Evolutionary conservation across 2,329 filamentous ascomycete species (phyloP).

Genomic region (Arthroderma uncinatum): DNA sequence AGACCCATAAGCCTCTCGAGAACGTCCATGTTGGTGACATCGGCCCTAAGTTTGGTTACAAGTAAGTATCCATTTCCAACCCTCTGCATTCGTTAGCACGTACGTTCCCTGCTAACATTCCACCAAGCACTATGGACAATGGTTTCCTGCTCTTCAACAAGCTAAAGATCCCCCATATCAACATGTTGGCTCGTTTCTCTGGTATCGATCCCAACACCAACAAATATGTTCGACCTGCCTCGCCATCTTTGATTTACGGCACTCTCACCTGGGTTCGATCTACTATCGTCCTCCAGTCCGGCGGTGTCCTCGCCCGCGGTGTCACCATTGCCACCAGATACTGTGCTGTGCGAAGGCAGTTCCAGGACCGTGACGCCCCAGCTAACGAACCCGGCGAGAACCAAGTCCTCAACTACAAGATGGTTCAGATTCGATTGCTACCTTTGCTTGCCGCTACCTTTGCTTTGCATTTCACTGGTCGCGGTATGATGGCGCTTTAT

Average conservation of each 20-base stretch:
- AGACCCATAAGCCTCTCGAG: conserved; percentile 57
- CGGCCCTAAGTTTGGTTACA: conserved; percentile 68
- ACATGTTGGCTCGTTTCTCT: conserved; percentile 63
- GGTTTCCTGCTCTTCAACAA: conserved; percentile 69
- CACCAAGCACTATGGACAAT: conserved; percentile 58
- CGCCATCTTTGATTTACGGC: conserved; percentile 59
- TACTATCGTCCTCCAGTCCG: conserved; percentile 62
- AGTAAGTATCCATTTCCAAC: conserved; percentile 31
- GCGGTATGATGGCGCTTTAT: conserved; percentile 64
- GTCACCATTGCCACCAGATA: conserved; percentile 70
- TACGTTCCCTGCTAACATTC: conserved; percentile 7
- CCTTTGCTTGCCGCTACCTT: conserved; percentile 63
- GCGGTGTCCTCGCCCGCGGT: conserved; percentile 59
- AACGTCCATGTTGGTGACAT: conserved; percentile 68
- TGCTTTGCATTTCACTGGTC: conserved; percentile 68
- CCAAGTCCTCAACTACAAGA: conserved; percentile 68
- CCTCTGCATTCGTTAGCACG: neutral
- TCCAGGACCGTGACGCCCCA: conserved; percentile 60
- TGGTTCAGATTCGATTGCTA: conserved; percentile 63
- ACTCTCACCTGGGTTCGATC: conserved; percentile 66
- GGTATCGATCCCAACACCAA: conserved; percentile 55
- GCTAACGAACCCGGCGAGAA: conserved; percentile 52
- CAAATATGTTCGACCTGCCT: conserved; percentile 56
- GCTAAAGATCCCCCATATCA: conserved; percentile 61
- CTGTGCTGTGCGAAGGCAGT: conserved; percentile 62